Evolutionary conservation across 2,329 filamentous ascomycete genomes (phyloP).

Genomic region (Westerdykella aurantiaca): DNA sequence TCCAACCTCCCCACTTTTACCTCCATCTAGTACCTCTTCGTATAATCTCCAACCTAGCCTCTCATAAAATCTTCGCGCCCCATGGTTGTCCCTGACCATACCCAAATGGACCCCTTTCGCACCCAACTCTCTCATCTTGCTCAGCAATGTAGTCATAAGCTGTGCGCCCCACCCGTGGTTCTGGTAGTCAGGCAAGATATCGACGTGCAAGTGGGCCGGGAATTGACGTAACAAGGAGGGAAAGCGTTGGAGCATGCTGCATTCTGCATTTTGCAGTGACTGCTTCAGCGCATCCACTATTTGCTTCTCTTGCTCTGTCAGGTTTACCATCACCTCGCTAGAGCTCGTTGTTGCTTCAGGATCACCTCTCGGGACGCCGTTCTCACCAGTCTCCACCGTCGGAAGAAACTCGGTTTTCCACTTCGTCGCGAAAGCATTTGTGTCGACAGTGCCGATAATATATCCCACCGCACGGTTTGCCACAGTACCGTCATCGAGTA

Average conservation of each 20-base stretch:
- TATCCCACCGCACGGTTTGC: constrained; percentile 33
- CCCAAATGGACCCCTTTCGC: constrained; percentile 32
- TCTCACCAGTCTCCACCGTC: constrained; percentile 10
- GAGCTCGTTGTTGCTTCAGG: constrained; percentile 3
- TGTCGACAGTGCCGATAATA: constrained; percentile 32
- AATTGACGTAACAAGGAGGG: constrained; percentile 19
- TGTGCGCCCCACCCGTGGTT: constrained; percentile 26
- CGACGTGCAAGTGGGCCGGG: constrained; percentile 37
- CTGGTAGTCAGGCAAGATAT: constrained; percentile 32
- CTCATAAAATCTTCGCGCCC: constrained; percentile 26
- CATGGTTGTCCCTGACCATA: constrained; percentile 29
- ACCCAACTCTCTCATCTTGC: constrained; percentile 15
- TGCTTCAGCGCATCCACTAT: constrained; percentile 12
- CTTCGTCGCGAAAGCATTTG: constrained; percentile 17
- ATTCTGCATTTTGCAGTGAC: constrained; percentile 17
- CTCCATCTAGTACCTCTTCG: constrained; percentile 21
- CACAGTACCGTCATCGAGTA: constrained; percentile 27
- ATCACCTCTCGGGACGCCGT: not conserved
- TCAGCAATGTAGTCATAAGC: constrained; percentile 24
- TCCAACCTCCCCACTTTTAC: constrained; percentile 21
- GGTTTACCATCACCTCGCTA: constrained; percentile 10
- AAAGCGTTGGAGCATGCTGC: constrained; percentile 18
- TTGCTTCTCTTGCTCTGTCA: constrained; percentile 9
- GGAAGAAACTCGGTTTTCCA: constrained; percentile 27
- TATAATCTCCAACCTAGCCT: constrained; percentile 20